A percentile compares a stretch with the other conserved stretches of the same genome.
phyloP scores from a whole-genome alignment of 768 basidiomycete genomes.

The Boletus subcaerulescens region DNA sequence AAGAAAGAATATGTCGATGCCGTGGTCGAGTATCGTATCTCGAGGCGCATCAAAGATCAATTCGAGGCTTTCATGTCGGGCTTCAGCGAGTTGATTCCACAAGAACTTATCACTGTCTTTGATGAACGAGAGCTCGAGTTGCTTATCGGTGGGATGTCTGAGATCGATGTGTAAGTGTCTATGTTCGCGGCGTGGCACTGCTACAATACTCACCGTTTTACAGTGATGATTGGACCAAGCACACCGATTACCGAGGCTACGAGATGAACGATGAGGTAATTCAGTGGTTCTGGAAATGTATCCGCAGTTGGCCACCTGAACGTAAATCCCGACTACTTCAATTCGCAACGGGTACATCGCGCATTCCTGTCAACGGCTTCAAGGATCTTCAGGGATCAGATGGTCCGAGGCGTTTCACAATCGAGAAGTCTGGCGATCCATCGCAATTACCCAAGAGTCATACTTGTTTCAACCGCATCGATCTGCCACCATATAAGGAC shows the following conservation, averaged over 20 bases:
- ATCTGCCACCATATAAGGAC: slow-evolving; percentile 96
- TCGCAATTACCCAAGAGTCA: slow-evolving; percentile 95
- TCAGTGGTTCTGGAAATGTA: slow-evolving; percentile 99
- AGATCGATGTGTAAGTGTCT: slow-evolving; percentile 88
- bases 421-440: slow-evolving; percentile 97
- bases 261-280: slow-evolving; percentile 95
- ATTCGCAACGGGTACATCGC: slow-evolving; percentile 95
- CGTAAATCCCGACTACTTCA: slow-evolving; percentile 94
- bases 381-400: slow-evolving; percentile 98
- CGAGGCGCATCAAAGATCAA: slow-evolving; percentile 95
- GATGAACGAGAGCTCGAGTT: slow-evolving; percentile 97
- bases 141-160: slow-evolving; percentile 98
- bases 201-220: not conserved
- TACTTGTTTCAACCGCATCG: slow-evolving; percentile 95
- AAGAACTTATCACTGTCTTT: slow-evolving; percentile 96
- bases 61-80: slow-evolving; percentile 99
- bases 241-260: slow-evolving; percentile 97
- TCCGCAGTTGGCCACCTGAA: slow-evolving; percentile 96
- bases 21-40: slow-evolving; percentile 96
- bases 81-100: slow-evolving; percentile 98
- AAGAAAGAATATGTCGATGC: slow-evolving; percentile 97
- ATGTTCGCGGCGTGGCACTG: not conserved
- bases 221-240: slow-evolving; percentile 98
- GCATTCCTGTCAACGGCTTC: slow-evolving; percentile 98
- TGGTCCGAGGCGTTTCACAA: slow-evolving; percentile 94